Percentiles rank a stretch among this genome's conserved stretches.
These are phyloP conservation scores for Mortierella sp. DNA, from an alignment of 371 early-diverging fungal genomes.

Conservation along the genomic window DNA sequence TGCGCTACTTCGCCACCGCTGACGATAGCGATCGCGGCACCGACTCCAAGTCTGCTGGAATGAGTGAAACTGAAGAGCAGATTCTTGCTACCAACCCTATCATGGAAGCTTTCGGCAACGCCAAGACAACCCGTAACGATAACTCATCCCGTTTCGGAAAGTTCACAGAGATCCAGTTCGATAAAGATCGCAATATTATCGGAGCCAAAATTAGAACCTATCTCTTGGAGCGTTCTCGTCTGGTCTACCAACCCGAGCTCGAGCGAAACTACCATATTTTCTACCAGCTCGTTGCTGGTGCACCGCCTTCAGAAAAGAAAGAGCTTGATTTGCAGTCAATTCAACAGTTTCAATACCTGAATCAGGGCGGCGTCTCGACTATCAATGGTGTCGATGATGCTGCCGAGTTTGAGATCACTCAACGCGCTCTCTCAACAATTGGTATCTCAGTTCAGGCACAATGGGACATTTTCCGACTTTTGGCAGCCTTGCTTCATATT, in stretches of 20 bases:
- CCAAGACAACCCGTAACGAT: conserved; percentile 99
- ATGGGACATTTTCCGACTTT: conserved; percentile 90
- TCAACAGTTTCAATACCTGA: conserved; percentile 88
- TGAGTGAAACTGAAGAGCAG: conserved; percentile 88
- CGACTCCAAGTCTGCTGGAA: conserved; percentile 57
- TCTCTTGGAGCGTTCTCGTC: conserved; percentile 97
- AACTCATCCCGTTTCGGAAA: conserved; percentile 99
- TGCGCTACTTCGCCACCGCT: conserved; percentile 97
- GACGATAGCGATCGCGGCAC: conserved; percentile 73
- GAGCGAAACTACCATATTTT: conserved; percentile 99
- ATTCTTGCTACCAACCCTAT: conserved; percentile 98
- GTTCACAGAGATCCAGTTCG: conserved; percentile 96
- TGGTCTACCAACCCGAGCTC: conserved; percentile 91
- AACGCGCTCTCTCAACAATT: conserved; percentile 85
- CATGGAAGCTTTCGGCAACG: conserved; percentile 99
- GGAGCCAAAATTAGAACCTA: conserved; percentile 98
- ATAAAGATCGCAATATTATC: conserved; percentile 83
- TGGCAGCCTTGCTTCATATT: conserved; percentile 92
- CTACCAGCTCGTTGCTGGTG: conserved; percentile 95
- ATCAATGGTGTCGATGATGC: conserved; percentile 93
- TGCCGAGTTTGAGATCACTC: conserved; percentile 90
- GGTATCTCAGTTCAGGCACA: conserved; percentile 89
- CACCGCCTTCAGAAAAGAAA: conserved; percentile 84
- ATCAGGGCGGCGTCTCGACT: conserved; percentile 85
- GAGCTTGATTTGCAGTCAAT: conserved; percentile 81